Evolutionary conservation across 192 early-diverging fungal species (phyloP).

Genomic region (Umbelopsis sp.): DNA sequence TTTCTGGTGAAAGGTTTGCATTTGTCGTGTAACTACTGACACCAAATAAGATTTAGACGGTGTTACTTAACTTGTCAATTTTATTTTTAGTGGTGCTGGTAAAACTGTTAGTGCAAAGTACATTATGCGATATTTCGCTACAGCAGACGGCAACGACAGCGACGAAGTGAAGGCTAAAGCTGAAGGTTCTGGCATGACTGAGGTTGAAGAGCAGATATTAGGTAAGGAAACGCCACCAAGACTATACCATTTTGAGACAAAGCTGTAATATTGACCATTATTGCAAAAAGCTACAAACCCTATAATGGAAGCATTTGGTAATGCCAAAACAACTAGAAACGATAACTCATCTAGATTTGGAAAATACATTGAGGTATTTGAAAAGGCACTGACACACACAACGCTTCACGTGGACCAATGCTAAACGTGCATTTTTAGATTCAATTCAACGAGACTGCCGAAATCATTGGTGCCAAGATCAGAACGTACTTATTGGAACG

Average conservation of each 20-base stretch:
- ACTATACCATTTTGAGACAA: not conserved
- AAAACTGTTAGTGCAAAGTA: constrained; percentile 98
- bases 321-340: constrained; percentile 99
- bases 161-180: constrained; percentile 37
- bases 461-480: constrained; percentile 93
- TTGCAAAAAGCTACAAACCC: constrained; percentile 83
- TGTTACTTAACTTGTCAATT: not conserved
- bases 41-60: not conserved
- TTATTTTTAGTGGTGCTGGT: constrained; percentile 83
- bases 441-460: constrained; percentile 79
- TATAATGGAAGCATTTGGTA: constrained; percentile 99
- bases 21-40: not conserved
- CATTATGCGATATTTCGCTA: constrained; percentile 97
- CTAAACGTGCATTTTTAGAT: constrained; percentile 49
- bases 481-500: constrained; percentile 97
- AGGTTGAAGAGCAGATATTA: constrained; percentile 81
- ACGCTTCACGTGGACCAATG: not conserved
- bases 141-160: constrained; percentile 69
- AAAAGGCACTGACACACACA: not conserved
- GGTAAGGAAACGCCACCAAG: constrained; percentile 32
- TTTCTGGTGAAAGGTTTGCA: constrained; percentile 86
- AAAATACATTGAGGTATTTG: constrained; percentile 88
- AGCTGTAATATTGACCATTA: constrained; percentile 2
- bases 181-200: constrained; percentile 59
- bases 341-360: constrained; percentile 98